Evolutionary conservation across 73 alveolate species (phyloP).

Genomic region (Urostyla sp.): DNA sequence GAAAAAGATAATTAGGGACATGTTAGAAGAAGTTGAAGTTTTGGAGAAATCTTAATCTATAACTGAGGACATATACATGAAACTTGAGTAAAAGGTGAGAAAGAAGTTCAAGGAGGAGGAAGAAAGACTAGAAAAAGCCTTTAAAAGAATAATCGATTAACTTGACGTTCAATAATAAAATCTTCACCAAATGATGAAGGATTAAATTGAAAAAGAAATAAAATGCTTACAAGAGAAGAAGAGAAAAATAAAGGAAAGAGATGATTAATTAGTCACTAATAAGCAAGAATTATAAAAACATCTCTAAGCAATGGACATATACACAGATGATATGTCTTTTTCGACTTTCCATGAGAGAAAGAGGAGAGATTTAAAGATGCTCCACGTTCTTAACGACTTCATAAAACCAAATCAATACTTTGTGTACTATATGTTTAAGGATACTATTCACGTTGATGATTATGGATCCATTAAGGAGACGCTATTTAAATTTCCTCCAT

Average conservation of each 20-base stretch:
- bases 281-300: no score
- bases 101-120: constrained; percentile 18
- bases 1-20: neutral
- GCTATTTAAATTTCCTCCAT: constrained; percentile 10
- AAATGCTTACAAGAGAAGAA: neutral
- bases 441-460: constrained; percentile 22
- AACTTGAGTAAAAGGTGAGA: neutral
- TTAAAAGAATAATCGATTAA: neutral
- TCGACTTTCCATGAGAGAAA: neutral
- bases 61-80: neutral
- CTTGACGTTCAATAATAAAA: neutral
- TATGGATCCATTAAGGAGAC: constrained; percentile 24
- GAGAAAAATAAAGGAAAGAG: no score
- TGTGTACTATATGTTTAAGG: constrained; percentile 12
- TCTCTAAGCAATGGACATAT: neutral
- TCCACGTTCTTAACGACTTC: constrained; percentile 43
- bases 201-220: constrained; percentile 1
- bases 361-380: constrained; percentile 9
- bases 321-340: neutral
- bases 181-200: constrained; percentile 25
- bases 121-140: constrained; percentile 9
- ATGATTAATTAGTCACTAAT: no score
- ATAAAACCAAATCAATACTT: constrained; percentile 31
- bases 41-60: neutral
- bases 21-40: neutral